Evolutionary conservation across 225 moss, liverwort and hornwort species (phyloP), one percentile per base, ranked within the genome.

Genomic region (Sphagnum tenellum): DNA sequence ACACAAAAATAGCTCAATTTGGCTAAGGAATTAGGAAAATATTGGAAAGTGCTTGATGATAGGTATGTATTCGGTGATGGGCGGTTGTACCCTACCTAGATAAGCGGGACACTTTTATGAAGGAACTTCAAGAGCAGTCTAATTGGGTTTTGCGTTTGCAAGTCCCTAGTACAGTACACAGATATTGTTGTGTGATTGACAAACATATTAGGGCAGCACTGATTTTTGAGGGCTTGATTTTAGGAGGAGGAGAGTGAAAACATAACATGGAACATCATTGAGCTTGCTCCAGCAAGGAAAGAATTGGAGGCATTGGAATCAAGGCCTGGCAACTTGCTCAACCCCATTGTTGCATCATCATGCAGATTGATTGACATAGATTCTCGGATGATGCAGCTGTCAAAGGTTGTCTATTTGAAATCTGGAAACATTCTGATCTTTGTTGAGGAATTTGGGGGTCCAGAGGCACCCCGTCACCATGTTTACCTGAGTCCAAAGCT

Each of bases 401-500:
- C 49, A 5, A 70, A 57, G 8, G 65, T 77, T 0, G 56, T 67
- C 8, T 72, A 70, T 64, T 11, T 84, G 46, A 68, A 67, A 45
- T 67, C 72, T 3, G 80, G 84, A 4, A 64, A 80, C 6, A 50
- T 79, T 11, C 67, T 84, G n/a, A 46, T 80, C 10, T 48, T 71
- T 7, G 44, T 75, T 14, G 68, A 74, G 48, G 12, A 77, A 3
- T 12, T 2, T 47, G 48, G 12, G 14, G 61, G 48, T n/a, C n/a
- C n/a, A 3, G 70, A 71, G 8, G 45, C 47, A 0, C 63, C n/a
- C n/a, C n/a, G 69, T 1, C 45, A 61, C 7, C 54, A 11, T n/a
- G 58, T 83, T 5, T 80, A 76, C 59, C 60, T 83, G n/a, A 55
- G 52, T 48, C 79, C 73, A 0, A 83, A 70, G 47, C 62, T 79